Percentiles rank a stretch among this genome's conserved stretches.
Evolutionary conservation across 176 grass and related monocot species (phyloP).

Genomic region (Oryza nivara): DNA sequence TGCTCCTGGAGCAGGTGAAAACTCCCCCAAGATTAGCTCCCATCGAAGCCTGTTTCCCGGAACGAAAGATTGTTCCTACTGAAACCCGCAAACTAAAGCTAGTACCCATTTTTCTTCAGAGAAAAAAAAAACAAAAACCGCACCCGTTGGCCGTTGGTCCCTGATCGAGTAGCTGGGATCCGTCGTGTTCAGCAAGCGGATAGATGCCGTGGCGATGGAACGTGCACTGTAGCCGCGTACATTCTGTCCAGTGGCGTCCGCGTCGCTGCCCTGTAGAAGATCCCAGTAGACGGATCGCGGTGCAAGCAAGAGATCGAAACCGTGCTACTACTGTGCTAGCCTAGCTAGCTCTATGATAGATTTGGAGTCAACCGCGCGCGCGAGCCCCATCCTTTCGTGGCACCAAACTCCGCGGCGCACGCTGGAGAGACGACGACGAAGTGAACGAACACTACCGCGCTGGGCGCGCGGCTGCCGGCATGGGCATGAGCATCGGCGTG

Average conservation of each 20-base stretch:
- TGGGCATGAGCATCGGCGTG: background rate
- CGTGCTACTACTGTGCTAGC: background rate
- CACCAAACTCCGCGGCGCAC: slow-evolving; percentile 1
- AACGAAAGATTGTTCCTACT: slow-evolving; percentile 48
- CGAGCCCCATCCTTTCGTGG: background rate
- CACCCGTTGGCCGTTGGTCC: background rate
- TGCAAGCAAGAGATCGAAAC: background rate
- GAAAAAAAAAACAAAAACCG: background rate
- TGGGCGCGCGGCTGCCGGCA: background rate
- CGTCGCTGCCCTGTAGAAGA: slow-evolving; percentile 29
- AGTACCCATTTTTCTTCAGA: background rate
- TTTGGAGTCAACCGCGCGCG: slow-evolving; percentile 23
- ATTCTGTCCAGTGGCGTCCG: slow-evolving; percentile 24
- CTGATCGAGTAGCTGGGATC: background rate
- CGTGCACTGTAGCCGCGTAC: background rate
- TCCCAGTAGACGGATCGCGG: slow-evolving; percentile 21
- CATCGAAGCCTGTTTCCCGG: slow-evolving; percentile 56
- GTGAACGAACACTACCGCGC: background rate
- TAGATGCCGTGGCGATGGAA: slow-evolving; percentile 3
- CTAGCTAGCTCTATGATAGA: slow-evolving; percentile 10
- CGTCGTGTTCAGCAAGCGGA: background rate
- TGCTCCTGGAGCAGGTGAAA: slow-evolving; percentile 35
- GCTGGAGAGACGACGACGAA: background rate
- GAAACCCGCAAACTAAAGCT: background rate
- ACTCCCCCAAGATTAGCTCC: slow-evolving; percentile 57